Percentiles rank a stretch among this genome's conserved stretches.
Evolutionary conservation across 208 protist species (phyloP).

Genomic region (Naegleria lovaniensis): DNA sequence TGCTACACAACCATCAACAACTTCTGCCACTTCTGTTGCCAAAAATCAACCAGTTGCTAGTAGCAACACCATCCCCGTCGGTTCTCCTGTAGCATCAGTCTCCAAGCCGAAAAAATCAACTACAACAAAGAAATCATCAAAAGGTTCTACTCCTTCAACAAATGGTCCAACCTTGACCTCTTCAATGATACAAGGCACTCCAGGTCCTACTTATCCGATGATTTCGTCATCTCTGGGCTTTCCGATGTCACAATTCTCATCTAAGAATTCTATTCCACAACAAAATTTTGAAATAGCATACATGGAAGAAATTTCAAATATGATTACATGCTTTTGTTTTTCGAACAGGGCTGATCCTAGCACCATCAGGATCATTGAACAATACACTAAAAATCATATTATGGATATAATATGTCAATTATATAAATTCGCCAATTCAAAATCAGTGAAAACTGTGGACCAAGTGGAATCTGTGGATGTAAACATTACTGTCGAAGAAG

Average conservation of each 20-base stretch:
- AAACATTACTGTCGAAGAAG: not conserved
- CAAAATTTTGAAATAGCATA: not conserved
- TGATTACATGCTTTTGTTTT: not conserved
- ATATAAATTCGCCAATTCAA: not conserved
- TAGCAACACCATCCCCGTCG: not conserved
- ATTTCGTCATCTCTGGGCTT: not conserved
- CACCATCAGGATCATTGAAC: not conserved
- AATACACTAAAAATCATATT: not conserved
- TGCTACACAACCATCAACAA: not conserved
- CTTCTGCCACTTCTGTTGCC: not conserved
- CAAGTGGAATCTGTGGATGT: not conserved
- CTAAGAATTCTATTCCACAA: not conserved
- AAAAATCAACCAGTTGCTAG: not conserved
- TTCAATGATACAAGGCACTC: not conserved
- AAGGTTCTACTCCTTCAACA: not conserved
- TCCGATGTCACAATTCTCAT: not conserved
- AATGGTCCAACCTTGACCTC: not conserved
- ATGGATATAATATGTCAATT: not conserved
- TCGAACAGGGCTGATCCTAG: not conserved
- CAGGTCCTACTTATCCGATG: not conserved
- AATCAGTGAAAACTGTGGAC: not conserved
- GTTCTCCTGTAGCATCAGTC: not conserved
- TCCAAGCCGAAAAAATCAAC: not conserved
- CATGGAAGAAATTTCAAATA: not conserved
- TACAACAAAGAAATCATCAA: not conserved